Evolutionary conservation across 1,139 yeast genomes (phyloP).

Genomic region (Kurtzmaniella natalensis): DNA sequence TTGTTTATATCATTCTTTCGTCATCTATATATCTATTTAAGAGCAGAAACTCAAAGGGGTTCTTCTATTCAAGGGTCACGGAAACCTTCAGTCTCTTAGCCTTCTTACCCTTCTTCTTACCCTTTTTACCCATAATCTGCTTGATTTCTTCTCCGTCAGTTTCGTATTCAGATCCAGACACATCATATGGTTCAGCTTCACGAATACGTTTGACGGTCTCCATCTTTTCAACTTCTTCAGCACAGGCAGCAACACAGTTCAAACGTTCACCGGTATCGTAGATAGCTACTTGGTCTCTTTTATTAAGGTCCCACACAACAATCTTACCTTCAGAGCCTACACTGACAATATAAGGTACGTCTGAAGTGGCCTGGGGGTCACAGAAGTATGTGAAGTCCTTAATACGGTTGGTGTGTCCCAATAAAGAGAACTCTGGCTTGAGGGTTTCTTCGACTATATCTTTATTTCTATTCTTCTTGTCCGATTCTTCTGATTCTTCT

Average conservation of each 20-base stretch:
- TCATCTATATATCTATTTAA: too few species aligned
- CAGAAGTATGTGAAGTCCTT: constrained; percentile 64
- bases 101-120: constrained; percentile 34
- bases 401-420: constrained; percentile 82
- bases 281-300: constrained; percentile 78
- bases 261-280: constrained; percentile 91
- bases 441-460: constrained; percentile 21
- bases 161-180: constrained; percentile 63
- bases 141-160: constrained; percentile 56
- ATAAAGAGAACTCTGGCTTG: constrained; percentile 51
- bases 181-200: constrained; percentile 21
- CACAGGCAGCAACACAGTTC: constrained; percentile 76
- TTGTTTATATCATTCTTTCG: too few species aligned
- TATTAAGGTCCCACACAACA: constrained; percentile 77
- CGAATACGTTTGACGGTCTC: constrained; percentile 65
- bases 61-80: constrained; percentile 49
- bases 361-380: constrained; percentile 31
- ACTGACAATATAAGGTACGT: constrained; percentile 57
- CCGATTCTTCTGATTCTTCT: constrained; percentile 22
- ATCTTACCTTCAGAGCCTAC: constrained; percentile 92
- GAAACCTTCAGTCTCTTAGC: constrained; percentile 38
- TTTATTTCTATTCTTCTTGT: constrained; percentile 24
- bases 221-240: constrained; percentile 73
- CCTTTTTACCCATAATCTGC: constrained; percentile 39
- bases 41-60: too few species aligned